phyloP scores from a whole-genome alignment of 495 filamentous ascomycete genomes.

The Daldinia loculata region DNA sequence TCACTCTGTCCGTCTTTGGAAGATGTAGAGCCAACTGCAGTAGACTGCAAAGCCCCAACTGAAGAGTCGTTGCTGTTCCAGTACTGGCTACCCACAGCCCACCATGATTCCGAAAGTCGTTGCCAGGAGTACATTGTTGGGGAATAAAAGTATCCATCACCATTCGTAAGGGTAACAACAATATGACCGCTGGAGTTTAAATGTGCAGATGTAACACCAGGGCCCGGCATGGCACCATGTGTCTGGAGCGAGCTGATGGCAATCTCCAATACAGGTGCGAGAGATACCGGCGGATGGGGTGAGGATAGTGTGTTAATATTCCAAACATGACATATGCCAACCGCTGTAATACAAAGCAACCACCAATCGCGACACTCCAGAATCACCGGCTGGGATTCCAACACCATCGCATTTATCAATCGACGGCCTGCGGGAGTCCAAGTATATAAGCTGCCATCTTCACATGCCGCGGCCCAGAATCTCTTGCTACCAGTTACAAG shows the following conservation, averaged over 20 bases:
- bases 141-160: constrained; percentile 91
- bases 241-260: constrained; percentile 70
- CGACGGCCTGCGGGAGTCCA: constrained; percentile 96
- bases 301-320: constrained; percentile 85
- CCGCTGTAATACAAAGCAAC: constrained; percentile 86
- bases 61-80: constrained; percentile 96
- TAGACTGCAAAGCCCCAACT: constrained; percentile 77
- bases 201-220: constrained; percentile 86
- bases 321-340: constrained; percentile 93
- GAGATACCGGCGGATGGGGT: constrained; percentile 87
- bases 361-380: constrained; percentile 89
- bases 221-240: constrained; percentile 74
- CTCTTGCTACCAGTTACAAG: constrained; percentile 87
- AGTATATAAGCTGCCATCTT: constrained; percentile 90
- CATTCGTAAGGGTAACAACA: constrained; percentile 86
- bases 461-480: constrained; percentile 92
- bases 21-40: constrained; percentile 63
- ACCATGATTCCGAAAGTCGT: constrained; percentile 92
- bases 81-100: constrained; percentile 97
- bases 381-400: constrained; percentile 94
- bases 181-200: constrained; percentile 86
- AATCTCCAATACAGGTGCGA: constrained; percentile 89
- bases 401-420: constrained; percentile 79
- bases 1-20: constrained; percentile 49
- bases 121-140: constrained; percentile 90